These are phyloP conservation scores for Datura wrightii DNA, from an alignment of 257 asterid genomes.

Conservation along the genomic window DNA sequence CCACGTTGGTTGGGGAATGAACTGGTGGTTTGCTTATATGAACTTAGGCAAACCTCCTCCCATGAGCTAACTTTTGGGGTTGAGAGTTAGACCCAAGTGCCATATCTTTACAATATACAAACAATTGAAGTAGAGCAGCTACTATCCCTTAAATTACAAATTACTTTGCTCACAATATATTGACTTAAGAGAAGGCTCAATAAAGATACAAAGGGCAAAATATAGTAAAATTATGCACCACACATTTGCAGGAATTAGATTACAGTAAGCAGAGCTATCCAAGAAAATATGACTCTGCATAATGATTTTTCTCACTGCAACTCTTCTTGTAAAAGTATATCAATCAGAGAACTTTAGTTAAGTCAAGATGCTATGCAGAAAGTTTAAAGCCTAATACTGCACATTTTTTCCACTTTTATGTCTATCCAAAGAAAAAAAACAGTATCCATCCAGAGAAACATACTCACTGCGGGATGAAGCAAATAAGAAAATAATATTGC, in stretches of 20 bases:
- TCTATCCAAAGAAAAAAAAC: not conserved
- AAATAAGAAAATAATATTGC: slow-evolving; percentile 10
- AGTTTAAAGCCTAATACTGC: not conserved
- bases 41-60: too few species aligned
- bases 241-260: not conserved
- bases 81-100: too few species aligned
- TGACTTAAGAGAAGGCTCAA: not conserved
- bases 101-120: not conserved
- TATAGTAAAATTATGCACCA: not conserved
- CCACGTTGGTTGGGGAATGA: too few species aligned
- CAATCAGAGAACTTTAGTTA: not conserved
- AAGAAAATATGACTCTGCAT: not conserved
- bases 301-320: not conserved
- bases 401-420: not conserved
- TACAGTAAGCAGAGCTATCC: not conserved
- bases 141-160: not conserved
- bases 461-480: not conserved
- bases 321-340: not conserved
- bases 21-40: too few species aligned
- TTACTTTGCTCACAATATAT: not conserved
- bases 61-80: too few species aligned
- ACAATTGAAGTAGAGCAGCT: not conserved
- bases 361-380: not conserved
- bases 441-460: slow-evolving; percentile 12
- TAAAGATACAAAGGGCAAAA: not conserved